Base-by-base conservation (phyloP, 2,329 filamentous ascomycete genomes). In the Rutstroemia sp. region DNA sequence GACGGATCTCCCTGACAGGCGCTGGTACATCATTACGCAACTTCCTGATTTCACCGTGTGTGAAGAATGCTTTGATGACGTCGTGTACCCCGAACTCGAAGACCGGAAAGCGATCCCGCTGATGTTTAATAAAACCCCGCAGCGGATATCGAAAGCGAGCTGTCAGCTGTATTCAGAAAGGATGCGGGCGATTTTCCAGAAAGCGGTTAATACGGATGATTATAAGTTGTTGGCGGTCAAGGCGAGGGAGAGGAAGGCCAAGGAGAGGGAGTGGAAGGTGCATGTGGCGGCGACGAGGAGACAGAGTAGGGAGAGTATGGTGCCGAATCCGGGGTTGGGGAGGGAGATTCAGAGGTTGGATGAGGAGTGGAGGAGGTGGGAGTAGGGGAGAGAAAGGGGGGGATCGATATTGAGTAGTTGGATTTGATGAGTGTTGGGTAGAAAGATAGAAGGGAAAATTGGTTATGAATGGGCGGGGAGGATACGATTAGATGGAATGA, bases 1-100 rank as follows among this genome's bases (percentile, higher is more conserved):
- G 34, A 69, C 71, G 30, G 69, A 76, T 5, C 76, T 83, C 0
- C 77, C 90, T 62, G 73, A 87, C 8, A 74, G 74, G 50, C 74
- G 78, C 41, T 96, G 92, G 92, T 85, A 95, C 69, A 84, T 81
- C 55, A 89, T 95, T 69, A 82, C 87, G 0, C 76, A 81, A 14
- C 73, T 95, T 0, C 88, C 87, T 0, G 81, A 91, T 48, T 83
- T 96, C 65, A 90, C 87, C 0, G 86, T 95, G 4, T 97, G 92
- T 71, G 83, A 88, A 61, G 89, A 92, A 70, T 97, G 92, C 70
- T 96, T 88, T 68, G 81, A 89, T 16, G 84, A 89, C 21, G 80
- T 89, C 0, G 82, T 96, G n/a, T 82, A 80, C 71, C 90, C 91
- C 0, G 75, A 83, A 51, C 72, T 85, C 1, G 74, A 78, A 30